These are phyloP conservation scores for Parsonsia alboflavescens DNA, from an alignment of 257 asterid genomes.

Conservation along the genomic window DNA sequence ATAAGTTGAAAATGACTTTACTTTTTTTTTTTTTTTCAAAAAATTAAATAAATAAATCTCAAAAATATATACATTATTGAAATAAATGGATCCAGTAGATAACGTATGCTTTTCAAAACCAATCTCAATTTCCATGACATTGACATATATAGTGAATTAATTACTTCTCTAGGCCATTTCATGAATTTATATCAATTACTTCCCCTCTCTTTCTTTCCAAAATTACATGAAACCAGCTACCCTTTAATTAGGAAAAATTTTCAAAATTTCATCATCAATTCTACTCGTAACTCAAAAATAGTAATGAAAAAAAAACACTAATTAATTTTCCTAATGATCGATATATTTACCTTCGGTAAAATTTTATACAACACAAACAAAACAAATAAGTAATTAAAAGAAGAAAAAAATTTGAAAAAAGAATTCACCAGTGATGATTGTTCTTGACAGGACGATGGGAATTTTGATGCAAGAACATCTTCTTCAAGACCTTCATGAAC, in stretches of 20 bases:
- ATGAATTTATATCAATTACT: not conserved
- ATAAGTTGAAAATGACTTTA: no score
- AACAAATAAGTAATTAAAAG: not conserved
- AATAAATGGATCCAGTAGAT: not conserved
- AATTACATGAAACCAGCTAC: no score
- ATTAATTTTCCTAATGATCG: not conserved
- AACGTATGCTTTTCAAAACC: not conserved
- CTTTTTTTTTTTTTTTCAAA: no score
- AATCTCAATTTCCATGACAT: not conserved
- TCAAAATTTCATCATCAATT: not conserved
- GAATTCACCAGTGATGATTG: not conserved
- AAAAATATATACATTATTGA: not conserved
- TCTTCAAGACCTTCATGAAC: constrained; percentile 36
- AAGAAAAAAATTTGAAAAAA: not conserved
- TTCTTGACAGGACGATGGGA: constrained; percentile 30
- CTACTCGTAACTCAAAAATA: no score
- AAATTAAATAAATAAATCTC: no score
- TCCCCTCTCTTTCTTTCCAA: no score
- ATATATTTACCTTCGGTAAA: not conserved
- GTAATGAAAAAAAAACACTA: not conserved
- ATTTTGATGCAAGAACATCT: constrained; percentile 27
- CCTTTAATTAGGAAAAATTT: not conserved
- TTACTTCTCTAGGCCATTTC: not conserved
- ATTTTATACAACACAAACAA: not conserved
- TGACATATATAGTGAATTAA: not conserved